Percentiles rank a stretch among this genome's conserved stretches.
These are phyloP conservation scores for Pseudogymnoascus sp. DNA, from an alignment of 2,329 filamentous ascomycete species.

Conservation along the genomic window DNA sequence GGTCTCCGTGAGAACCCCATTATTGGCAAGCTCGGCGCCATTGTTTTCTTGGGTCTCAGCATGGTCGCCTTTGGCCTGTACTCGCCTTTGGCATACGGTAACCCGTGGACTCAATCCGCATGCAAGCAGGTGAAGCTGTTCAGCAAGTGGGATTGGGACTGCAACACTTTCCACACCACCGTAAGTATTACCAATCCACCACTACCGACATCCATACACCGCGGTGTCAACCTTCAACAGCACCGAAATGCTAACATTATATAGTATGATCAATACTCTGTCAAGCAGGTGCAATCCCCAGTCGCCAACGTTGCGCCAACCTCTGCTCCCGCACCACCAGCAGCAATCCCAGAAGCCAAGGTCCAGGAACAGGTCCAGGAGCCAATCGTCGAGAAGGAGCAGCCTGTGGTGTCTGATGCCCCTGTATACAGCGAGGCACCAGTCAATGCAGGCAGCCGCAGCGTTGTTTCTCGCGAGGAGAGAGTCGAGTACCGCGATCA, in stretches of 20 bases:
- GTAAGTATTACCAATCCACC: conserved; percentile 51
- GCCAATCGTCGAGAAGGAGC: conserved; percentile 20
- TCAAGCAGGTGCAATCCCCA: conserved; percentile 6
- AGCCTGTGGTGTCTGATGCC: conserved; percentile 22
- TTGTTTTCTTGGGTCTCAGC: conserved; percentile 65
- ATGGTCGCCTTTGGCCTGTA: conserved; percentile 76
- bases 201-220: background rate
- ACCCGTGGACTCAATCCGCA: conserved; percentile 82
- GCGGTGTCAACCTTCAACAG: background rate
- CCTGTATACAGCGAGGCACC: conserved; percentile 16
- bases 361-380: conserved; percentile 18
- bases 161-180: conserved; percentile 80
- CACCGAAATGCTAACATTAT: background rate
- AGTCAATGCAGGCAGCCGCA: conserved; percentile 19
- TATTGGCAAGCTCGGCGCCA: conserved; percentile 65
- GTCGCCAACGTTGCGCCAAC: conserved; percentile 15
- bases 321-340: conserved; percentile 19
- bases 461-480: conserved; percentile 52
- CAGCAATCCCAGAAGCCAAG: conserved; percentile 14
- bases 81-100: conserved; percentile 85
- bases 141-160: conserved; percentile 92
- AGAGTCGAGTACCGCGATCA: conserved; percentile 92
- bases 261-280: background rate
- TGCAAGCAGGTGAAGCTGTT: conserved; percentile 86
- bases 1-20: conserved; percentile 62